Evolutionary conservation across 495 filamentous ascomycete genomes (phyloP), one percentile per base, ranked within the genome.

Genomic region (Bombardia bombarda): DNA sequence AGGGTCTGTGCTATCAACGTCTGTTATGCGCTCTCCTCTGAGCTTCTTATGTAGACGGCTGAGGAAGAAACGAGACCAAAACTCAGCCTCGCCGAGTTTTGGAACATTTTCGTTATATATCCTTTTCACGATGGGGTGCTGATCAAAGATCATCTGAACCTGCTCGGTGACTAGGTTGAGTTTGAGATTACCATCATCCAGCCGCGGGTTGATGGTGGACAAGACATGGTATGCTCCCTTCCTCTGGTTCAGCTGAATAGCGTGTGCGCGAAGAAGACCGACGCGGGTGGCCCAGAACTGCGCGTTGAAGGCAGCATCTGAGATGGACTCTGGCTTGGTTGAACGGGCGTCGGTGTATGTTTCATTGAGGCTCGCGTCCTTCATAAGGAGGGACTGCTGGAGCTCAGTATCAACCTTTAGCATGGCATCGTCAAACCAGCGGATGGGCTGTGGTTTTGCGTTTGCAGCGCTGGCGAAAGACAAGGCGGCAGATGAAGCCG

Each of bases 101-200:
- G 92, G 93, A 5, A 96, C 88, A 53, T 85, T 86, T 51, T 95
- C 88, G 53, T 97, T 88, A 58, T 94, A 98, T 7, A 92, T 89
- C 9, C 79, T 77, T 57, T 85, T 86, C 38, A 97, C 85, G 7
- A 98, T 72, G 9, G 92, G 87, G 61, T 98, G 89, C 59, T 96
- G 90, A 36, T 77, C 77, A 60, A 98, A 90, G 42, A 98, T 92
- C 45, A 93, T 75, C 55, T 87, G 80, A 42, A 96, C 87, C 59
- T 96, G 90, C 64, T 96, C 92, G 46, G 87, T 83, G 55, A 77
- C 89, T 38, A 98, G 82, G 57, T 83, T 89, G 49, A 98, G 68
- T 61, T 83, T 86, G 9, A 79, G 73, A 42, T 82, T 77, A 40
- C 81, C 83, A 55, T 92, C 83, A 42, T 86, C 85, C 4, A 80